Conservation (phyloP, 2,329 filamentous ascomycete genomes). For the Aschersonia sp. region DNA sequence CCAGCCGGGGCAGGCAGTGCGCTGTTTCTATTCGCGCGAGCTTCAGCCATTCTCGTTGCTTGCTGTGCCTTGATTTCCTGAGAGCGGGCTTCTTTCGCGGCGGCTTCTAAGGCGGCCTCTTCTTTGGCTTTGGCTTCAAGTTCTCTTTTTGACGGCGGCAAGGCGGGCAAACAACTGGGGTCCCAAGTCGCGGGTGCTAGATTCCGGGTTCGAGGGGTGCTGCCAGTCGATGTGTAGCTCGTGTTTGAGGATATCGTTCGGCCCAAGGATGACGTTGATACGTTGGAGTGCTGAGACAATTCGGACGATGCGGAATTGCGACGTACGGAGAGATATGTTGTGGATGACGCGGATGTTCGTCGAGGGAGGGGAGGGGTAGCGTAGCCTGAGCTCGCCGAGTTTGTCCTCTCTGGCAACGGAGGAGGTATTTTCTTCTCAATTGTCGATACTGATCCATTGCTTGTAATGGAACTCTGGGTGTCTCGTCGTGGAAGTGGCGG, state of each 20-base stretch:
- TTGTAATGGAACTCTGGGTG: conserved; percentile 8
- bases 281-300: conserved; percentile 35
- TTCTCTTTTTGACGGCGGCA: conserved; percentile 41
- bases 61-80: conserved; percentile 4
- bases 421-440: conserved; percentile 15
- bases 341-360: conserved; percentile 27
- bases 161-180: conserved; percentile 38
- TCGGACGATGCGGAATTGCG: conserved; percentile 45
- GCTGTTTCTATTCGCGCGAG: conserved; percentile 13
- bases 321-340: conserved; percentile 21
- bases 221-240: conserved; percentile 29
- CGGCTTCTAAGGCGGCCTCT: conserved; percentile 6
- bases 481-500: conserved; percentile 21
- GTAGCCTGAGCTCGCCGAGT: conserved; percentile 14
- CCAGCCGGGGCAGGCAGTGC: conserved; percentile 9
- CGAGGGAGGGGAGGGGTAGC: conserved; percentile 36
- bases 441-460: conserved; percentile 1
- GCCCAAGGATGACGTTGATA: conserved; percentile 37
- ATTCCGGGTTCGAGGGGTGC: conserved; percentile 31
- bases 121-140: conserved; percentile 29
- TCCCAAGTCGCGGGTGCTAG: conserved; percentile 39
- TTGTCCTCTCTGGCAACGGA: conserved; percentile 16
- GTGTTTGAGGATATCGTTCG: conserved; percentile 29
- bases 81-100: conserved; percentile 1
- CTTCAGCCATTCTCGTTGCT: conserved; percentile 1